Evolutionary conservation across 2,329 filamentous ascomycete genomes (phyloP), one percentile per base, ranked within the genome.

Genomic region (Parascedosporium putredinis): DNA sequence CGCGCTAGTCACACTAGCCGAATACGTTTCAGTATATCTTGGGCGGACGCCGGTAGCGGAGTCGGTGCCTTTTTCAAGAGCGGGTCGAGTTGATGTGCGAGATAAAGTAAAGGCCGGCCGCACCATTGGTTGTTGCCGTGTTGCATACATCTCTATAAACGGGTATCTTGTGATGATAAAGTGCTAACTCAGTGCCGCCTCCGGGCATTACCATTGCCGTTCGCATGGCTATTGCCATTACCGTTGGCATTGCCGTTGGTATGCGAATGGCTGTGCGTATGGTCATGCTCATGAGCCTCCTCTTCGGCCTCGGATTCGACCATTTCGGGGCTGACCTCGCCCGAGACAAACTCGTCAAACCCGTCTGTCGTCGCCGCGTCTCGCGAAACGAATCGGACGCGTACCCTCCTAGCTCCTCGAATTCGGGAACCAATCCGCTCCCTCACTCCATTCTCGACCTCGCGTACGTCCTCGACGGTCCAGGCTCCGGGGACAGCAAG

Each of bases 321-420:
- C 18, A 73, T 70, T 56, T 85, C 78, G 2, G 79, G 75, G 60
- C 86, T 81, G 3, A 84, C 69, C 55, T 84, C 76, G 2, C 78
- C 77, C 2, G 75, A 67, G 54, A 90, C 86, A 59, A 89, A 90
- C 64, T 97, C 89, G 62, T 95, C 86, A 53, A 86, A 82, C 58
- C 67, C 70, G 23, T 57, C 22, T 8, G 71, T 65, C 10, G 70
- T 65, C 24, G 36, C 22, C 7, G 75, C 73, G 16, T 86, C 82
- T 56, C 79, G 79, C 33, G 84, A 78, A 25, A 93, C 79, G 62
- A 97, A 97, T 38, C 89, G 82, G 47, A 97, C 77, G 54, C 86
- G 84, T 29, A 98, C 78, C 55, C 86, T 80, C 64, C 88, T 83
- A 34, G 93, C 88, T 1, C 93, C 91, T 53, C 87, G 80, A 12